A percentile compares a stretch with the other conserved stretches of the same genome.
phyloP scores from a whole-genome alignment of 257 asterid genomes.

The Cynanchum wilfordii region DNA sequence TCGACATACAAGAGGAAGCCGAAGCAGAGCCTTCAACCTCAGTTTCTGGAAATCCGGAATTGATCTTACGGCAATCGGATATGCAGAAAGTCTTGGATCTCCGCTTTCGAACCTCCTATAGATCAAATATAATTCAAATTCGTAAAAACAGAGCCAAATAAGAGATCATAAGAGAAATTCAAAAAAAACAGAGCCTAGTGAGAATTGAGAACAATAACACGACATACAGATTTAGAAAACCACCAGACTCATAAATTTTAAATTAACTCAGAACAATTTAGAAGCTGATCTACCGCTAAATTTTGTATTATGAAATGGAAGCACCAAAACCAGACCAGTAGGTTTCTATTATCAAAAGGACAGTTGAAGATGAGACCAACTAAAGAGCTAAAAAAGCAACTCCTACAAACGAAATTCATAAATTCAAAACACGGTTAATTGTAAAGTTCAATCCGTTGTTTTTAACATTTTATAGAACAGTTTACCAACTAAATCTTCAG shows the following conservation, averaged over 20 bases:
- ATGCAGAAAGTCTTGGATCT: constrained; percentile 56
- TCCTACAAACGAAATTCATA: background rate
- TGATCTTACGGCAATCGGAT: constrained; percentile 37
- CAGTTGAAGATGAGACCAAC: background rate
- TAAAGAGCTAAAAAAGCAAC: background rate
- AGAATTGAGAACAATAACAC: background rate
- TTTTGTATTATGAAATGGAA: background rate
- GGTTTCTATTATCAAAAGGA: background rate
- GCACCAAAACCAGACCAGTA: background rate
- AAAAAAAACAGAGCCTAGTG: background rate
- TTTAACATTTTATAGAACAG: background rate
- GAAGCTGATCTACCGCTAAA: background rate
- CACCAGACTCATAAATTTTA: background rate
- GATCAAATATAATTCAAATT: background rate
- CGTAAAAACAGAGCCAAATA: background rate
- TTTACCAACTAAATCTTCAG: background rate
- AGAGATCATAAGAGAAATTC: background rate
- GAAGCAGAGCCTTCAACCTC: constrained; percentile 32
- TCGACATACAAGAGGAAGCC: constrained; percentile 47
- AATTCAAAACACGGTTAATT: background rate
- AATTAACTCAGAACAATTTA: background rate
- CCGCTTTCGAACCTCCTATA: constrained; percentile 65
- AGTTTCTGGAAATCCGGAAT: constrained; percentile 27
- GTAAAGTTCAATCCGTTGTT: background rate
- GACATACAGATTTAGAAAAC: background rate